These are phyloP conservation scores for Samsoniella hepiali DNA, from an alignment of 2,329 filamentous ascomycete genomes.

Conservation along the genomic window DNA sequence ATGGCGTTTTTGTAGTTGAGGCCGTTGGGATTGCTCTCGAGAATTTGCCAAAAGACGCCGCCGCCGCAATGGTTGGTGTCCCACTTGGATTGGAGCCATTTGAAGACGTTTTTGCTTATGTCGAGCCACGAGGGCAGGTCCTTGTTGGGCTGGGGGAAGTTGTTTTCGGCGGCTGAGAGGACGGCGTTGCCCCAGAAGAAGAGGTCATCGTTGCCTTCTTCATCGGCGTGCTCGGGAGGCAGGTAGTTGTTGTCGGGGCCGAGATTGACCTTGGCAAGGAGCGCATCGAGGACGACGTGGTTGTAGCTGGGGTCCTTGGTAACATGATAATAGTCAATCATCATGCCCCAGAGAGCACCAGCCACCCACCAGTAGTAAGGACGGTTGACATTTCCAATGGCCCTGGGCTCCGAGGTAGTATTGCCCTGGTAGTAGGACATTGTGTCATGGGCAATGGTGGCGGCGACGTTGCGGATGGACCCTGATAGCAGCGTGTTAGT, in stretches of 20 bases:
- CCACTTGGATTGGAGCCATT: slow-evolving; percentile 65
- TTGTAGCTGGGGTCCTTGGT: slow-evolving; percentile 63
- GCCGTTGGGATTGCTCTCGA: slow-evolving; percentile 62
- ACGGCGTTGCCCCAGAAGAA: slow-evolving; percentile 65
- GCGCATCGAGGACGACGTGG: slow-evolving; percentile 53
- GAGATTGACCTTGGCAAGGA: slow-evolving; percentile 53
- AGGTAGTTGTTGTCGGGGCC: slow-evolving; percentile 60
- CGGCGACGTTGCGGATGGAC: slow-evolving; percentile 60
- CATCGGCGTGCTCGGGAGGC: slow-evolving; percentile 50
- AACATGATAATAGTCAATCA: slow-evolving; percentile 68
- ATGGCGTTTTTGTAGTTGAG: slow-evolving; percentile 73
- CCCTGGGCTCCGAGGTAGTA: slow-evolving; percentile 34
- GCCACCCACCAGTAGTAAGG: slow-evolving; percentile 70
- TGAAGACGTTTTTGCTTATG: slow-evolving; percentile 65
- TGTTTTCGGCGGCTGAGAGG: slow-evolving; percentile 60
- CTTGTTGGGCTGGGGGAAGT: slow-evolving; percentile 53
- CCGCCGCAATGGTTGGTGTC: slow-evolving; percentile 62
- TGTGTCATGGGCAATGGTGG: slow-evolving; percentile 56
- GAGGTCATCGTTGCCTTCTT: slow-evolving; percentile 67
- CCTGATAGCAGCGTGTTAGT: slow-evolving; percentile 37
- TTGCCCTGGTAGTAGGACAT: slow-evolving; percentile 66
- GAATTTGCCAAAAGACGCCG: slow-evolving; percentile 75
- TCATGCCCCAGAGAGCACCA: slow-evolving; percentile 62
- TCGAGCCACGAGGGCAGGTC: slow-evolving; percentile 56
- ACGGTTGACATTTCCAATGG: slow-evolving; percentile 59